Conservation (phyloP, 495 filamentous ascomycete species). For the Penicillium crystallinum region DNA sequence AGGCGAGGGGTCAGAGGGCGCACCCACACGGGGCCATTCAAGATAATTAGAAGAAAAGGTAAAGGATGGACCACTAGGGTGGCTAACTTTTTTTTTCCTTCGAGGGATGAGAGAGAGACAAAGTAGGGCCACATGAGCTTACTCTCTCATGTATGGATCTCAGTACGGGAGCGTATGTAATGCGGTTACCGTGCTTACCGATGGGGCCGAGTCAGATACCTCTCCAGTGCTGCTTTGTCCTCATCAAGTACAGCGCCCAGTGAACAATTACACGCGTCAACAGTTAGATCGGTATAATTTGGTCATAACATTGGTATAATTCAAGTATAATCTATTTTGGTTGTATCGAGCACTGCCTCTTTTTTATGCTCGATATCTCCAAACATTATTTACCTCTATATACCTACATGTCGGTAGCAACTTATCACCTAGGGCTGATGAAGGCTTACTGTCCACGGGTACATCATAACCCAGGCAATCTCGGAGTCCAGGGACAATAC, state of each 20-base stretch:
- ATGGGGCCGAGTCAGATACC: neutral
- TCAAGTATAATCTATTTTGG: neutral
- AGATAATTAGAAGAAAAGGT: neutral
- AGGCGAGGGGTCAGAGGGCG: neutral
- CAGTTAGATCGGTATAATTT: neutral
- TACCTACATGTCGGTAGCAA: too few species aligned
- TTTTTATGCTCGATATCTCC: neutral
- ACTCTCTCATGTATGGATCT: neutral
- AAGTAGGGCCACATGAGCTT: constrained; percentile 3
- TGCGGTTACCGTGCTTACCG: constrained; percentile 3
- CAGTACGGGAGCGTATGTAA: constrained; percentile 1
- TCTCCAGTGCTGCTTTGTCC: constrained; percentile 3
- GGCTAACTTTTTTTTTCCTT: neutral
- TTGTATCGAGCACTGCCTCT: neutral
- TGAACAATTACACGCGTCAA: constrained; percentile 5
- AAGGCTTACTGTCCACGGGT: too few species aligned
- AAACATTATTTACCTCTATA: too few species aligned
- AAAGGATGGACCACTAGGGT: neutral
- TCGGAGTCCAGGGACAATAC: constrained; percentile 8
- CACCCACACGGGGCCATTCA: constrained; percentile 8
- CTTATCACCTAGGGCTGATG: neutral
- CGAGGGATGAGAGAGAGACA: constrained; percentile 4
- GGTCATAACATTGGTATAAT: neutral
- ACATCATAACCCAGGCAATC: neutral
- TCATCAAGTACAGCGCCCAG: neutral